Conservation (phyloP, 2,329 filamentous ascomycete genomes). For the Aspergillus awamori region DNA sequence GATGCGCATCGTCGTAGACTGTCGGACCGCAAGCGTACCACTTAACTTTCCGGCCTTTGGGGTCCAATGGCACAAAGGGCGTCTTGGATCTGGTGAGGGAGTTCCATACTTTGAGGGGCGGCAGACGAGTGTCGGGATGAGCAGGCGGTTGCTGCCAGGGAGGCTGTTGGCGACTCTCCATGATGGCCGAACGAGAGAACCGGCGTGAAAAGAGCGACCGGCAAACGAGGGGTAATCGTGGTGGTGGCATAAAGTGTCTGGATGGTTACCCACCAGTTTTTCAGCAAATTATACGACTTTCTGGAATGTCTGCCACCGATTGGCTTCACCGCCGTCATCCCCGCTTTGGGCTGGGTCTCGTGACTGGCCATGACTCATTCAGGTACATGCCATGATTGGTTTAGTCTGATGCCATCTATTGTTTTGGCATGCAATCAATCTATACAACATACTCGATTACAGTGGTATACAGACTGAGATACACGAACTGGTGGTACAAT, state of each 20-base stretch:
- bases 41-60: conserved; percentile 67
- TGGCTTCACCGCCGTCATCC: conserved; percentile 4
- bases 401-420: too few relatives aligned
- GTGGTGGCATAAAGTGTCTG: conserved; percentile 3
- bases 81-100: conserved; percentile 75
- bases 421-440: too few relatives aligned
- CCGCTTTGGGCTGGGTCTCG: background rate
- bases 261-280: too few relatives aligned
- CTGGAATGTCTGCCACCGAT: background rate
- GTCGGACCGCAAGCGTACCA: conserved; percentile 94
- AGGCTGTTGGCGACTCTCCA: conserved; percentile 45
- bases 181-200: conserved; percentile 6
- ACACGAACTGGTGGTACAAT: too few relatives aligned
- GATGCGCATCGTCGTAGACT: conserved; percentile 78
- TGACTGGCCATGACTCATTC: conserved; percentile 1
- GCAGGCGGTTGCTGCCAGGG: conserved; percentile 47
- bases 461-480: too few relatives aligned
- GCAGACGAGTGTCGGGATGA: conserved; percentile 40
- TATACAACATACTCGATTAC: too few relatives aligned
- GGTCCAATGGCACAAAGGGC: conserved; percentile 72
- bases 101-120: conserved; percentile 76
- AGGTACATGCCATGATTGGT: background rate
- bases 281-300: background rate
- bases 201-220: conserved; percentile 2
- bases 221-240: conserved; percentile 7